Base-by-base conservation (phyloP, 1,284 basidiomycete genomes). In the Schizopora paradoxa region DNA sequence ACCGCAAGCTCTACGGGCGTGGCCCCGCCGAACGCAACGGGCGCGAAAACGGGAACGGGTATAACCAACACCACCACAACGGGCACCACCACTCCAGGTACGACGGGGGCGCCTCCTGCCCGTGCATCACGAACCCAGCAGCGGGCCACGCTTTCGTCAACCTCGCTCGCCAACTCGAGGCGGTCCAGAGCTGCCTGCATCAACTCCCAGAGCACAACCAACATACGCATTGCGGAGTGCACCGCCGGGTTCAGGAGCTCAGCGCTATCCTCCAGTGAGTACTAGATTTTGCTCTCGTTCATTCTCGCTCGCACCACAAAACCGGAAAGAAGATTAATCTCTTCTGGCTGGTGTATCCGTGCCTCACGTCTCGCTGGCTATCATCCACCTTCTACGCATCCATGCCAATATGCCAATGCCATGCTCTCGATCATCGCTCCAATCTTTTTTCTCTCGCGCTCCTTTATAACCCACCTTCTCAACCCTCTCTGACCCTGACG, bases 191-290 rank as follows among this genome's bases (percentile, higher is more conserved):
- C 36, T 67, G 77, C 2, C 66, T 86, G 34, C 69, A 81, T 41
- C 79, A 82, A 55, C 79, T 77, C 51, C 71, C 71, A 16, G 75
- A 79, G 48, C 82, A 84, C 55, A 66, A 70, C 19, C 63, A 51
- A 21, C 34, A 70, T 23, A 66, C 76, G 4, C 61, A 63, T 16
- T 86, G 84, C 55, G 57, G 70, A 38, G 60, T 86, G 18, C 77
- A 73, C 55, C 69, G 76, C 43, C 74, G 76, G 41, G 77, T 85
- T 46, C 63, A 70, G 41, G 80, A 85, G 52, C 69, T 87, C 14
- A 71, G 73, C 57, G 73, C 71, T 56, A 60, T 83, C 28, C 70
- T 87, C 65, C 79, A 82, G 83, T 87, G 63, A 59, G 84, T 74
- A 50, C 45, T 6, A 26, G 22, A n/a, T 14, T 37, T 47, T 49